These are phyloP conservation scores for Arthroderma sp. DNA, from an alignment of 2,329 filamentous ascomycete species.

Conservation along the genomic window DNA sequence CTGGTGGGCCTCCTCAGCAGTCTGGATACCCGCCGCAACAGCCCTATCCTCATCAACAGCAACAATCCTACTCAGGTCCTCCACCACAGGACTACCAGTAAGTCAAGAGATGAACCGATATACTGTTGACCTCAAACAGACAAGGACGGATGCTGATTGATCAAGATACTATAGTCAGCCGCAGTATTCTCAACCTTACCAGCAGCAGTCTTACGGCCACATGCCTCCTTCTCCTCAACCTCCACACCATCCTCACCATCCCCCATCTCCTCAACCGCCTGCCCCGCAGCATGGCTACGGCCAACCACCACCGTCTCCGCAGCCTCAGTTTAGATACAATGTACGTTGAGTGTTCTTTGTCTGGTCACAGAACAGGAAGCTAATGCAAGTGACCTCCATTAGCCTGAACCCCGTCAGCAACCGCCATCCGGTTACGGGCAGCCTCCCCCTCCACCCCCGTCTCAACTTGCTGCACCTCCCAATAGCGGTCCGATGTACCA, in stretches of 20 bases:
- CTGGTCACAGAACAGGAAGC: too few species aligned
- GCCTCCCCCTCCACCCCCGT: not conserved
- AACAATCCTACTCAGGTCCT: constrained; percentile 21
- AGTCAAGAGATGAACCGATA: constrained; percentile 9
- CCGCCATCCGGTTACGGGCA: constrained; percentile 2
- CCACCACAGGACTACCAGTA: constrained; percentile 29
- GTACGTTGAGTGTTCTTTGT: not conserved
- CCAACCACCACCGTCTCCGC: constrained; percentile 17
- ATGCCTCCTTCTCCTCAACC: constrained; percentile 31
- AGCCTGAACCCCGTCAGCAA: not conserved
- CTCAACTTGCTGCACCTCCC: constrained; percentile 10
- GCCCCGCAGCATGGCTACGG: constrained; percentile 12
- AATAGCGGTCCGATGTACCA: constrained; percentile 27
- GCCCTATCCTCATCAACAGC: constrained; percentile 35
- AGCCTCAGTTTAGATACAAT: constrained; percentile 5
- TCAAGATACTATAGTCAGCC: constrained; percentile 3
- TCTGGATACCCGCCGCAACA: constrained; percentile 26
- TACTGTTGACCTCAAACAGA: too few species aligned
- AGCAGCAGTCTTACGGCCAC: constrained; percentile 27
- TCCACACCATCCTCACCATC: constrained; percentile 16
- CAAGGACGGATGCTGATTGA: too few species aligned
- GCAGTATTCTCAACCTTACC: constrained; percentile 23
- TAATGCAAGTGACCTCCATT: too few species aligned
- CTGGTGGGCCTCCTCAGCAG: constrained; percentile 30
- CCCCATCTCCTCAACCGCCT: constrained; percentile 8